Conservation (phyloP, 768 basidiomycete species). For the Leccinum truebloodii region DNA sequence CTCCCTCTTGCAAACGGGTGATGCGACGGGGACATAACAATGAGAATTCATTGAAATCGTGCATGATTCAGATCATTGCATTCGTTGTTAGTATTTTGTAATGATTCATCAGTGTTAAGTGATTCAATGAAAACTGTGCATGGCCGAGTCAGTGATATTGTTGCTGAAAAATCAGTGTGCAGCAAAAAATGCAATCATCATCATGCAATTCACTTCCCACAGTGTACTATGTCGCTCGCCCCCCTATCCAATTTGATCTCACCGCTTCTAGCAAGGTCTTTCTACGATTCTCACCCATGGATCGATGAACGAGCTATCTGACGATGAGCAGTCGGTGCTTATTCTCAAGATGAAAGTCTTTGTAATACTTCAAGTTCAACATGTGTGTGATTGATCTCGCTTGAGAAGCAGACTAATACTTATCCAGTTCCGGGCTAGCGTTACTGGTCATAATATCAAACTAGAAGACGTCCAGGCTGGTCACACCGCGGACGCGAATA, state of each 20-base stretch:
- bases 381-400: conserved; percentile 35
- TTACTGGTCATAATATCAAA: conserved; percentile 28
- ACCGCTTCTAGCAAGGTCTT: conserved; percentile 58
- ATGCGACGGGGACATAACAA: no score
- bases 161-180: no score
- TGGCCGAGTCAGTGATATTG: no score
- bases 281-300: conserved; percentile 52
- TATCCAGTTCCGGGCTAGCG: conserved; percentile 25
- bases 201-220: no score
- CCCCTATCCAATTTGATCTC: neutral
- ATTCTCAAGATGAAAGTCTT: conserved; percentile 60
- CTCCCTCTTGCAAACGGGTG: no score
- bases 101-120: no score
- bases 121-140: no score
- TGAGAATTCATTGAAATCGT: no score
- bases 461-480: conserved; percentile 29
- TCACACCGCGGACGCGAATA: conserved; percentile 13
- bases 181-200: no score
- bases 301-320: conserved; percentile 35
- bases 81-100: no score
- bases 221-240: conserved; percentile 27
- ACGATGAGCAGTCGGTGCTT: conserved; percentile 48
- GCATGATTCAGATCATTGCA: no score
- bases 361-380: conserved; percentile 68
- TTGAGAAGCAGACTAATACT: conserved; percentile 34